These are phyloP conservation scores for Daldinia eschscholtzii DNA, from an alignment of 2,329 filamentous ascomycete species.

Conservation along the genomic window DNA sequence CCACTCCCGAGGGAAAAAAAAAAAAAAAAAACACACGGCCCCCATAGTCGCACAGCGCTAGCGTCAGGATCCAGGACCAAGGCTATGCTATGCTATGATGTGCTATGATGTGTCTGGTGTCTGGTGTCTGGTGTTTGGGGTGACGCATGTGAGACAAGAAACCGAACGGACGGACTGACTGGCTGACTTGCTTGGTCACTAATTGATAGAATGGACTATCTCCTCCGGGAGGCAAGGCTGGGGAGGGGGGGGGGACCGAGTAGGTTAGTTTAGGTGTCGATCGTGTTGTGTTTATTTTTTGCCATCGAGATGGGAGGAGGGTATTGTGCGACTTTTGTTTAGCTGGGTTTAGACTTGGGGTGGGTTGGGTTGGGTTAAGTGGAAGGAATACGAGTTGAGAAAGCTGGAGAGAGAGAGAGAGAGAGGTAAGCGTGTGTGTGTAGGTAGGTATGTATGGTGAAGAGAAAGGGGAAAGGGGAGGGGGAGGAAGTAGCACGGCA, in stretches of 20 bases:
- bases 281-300: not conserved
- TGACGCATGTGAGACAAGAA: no score
- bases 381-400: not conserved
- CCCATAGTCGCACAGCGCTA: not conserved
- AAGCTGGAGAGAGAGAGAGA: not conserved
- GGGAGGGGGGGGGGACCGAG: no score
- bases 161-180: no score
- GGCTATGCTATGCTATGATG: not conserved
- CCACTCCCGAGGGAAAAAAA: conserved; percentile 1
- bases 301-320: no score
- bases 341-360: not conserved
- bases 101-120: no score
- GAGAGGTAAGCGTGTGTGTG: not conserved
- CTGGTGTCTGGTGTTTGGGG: no score
- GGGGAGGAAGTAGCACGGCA: conserved; percentile 7
- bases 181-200: no score
- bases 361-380: not conserved
- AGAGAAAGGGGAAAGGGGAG: not conserved
- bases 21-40: not conserved
- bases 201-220: no score
- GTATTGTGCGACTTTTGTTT: not conserved
- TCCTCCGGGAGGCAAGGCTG: no score
- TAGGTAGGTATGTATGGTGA: not conserved
- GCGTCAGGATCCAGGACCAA: not conserved
- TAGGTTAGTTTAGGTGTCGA: no score